These are phyloP conservation scores for Neophaeococcomyces mojaviensis DNA, from an alignment of 2,329 filamentous ascomycete genomes.

Conservation along the genomic window DNA sequence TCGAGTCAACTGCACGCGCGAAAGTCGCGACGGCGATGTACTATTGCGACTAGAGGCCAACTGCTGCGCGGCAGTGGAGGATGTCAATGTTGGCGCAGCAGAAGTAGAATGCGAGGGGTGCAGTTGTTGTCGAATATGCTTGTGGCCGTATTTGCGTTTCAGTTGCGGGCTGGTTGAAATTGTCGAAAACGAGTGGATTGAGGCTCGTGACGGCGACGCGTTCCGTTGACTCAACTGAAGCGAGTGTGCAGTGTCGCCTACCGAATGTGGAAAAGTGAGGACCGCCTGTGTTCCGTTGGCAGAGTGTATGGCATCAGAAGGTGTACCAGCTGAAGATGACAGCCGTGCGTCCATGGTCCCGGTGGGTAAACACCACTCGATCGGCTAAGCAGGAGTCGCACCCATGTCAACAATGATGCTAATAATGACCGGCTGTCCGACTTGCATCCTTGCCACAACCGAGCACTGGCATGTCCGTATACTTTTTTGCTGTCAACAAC, in stretches of 20 bases:
- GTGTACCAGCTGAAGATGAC: background rate
- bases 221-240: constrained; percentile 1
- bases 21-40: background rate
- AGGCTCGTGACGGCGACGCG: constrained; percentile 3
- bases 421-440: background rate
- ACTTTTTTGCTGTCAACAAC: too few species aligned
- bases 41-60: background rate
- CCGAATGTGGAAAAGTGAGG: background rate
- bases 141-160: constrained; percentile 6
- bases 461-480: background rate
- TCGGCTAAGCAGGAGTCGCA: background rate
- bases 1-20: background rate
- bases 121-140: constrained; percentile 7
- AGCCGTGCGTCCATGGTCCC: constrained; percentile 1
- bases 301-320: background rate
- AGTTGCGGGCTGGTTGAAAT: constrained; percentile 1
- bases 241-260: background rate
- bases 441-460: background rate
- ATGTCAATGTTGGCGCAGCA: background rate
- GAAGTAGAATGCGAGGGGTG: background rate
- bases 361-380: constrained; percentile 2
- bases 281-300: background rate
- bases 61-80: background rate
- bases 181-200: constrained; percentile 1
- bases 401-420: constrained; percentile 4